phyloP scores from a whole-genome alignment of 495 filamentous ascomycete genomes.

The Geopyxis carbonaria region DNA sequence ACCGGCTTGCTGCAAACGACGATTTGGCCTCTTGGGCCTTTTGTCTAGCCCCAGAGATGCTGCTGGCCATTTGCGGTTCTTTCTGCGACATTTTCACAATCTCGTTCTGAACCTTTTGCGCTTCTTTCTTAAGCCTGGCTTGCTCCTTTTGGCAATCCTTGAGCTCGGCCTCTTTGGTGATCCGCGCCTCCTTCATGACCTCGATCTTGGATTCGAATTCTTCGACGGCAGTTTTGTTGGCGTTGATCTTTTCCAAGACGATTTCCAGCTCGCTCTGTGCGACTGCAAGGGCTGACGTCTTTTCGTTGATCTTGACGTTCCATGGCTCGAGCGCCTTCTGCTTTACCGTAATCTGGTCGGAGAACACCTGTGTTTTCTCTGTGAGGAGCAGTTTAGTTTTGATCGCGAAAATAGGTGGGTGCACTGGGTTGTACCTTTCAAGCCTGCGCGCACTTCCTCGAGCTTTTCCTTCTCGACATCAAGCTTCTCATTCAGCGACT shows the following conservation, averaged over 20 bases:
- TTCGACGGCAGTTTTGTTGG: slow-evolving; percentile 62
- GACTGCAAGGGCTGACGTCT: slow-evolving; percentile 81
- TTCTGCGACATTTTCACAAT: slow-evolving; percentile 51
- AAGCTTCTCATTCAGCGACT: slow-evolving; percentile 53
- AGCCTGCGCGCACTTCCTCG: slow-evolving; percentile 53
- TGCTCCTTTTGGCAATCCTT: slow-evolving; percentile 59
- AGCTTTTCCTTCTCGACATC: slow-evolving; percentile 68
- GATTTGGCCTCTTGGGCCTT: slow-evolving; percentile 90
- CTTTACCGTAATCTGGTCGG: slow-evolving; percentile 76
- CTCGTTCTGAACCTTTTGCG: slow-evolving; percentile 48
- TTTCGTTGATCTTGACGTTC: slow-evolving; percentile 92
- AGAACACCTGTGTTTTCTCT: slow-evolving; percentile 76
- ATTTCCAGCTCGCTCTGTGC: slow-evolving; percentile 89
- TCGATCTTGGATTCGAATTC: slow-evolving; percentile 68
- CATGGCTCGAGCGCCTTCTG: slow-evolving; percentile 92
- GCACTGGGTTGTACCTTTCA: slow-evolving; percentile 50
- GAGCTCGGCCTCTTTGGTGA: slow-evolving; percentile 54
- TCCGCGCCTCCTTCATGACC: slow-evolving; percentile 49
- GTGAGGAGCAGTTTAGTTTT: neutral
- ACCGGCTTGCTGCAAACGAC: slow-evolving; percentile 74
- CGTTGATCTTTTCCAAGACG: slow-evolving; percentile 68
- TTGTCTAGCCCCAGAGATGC: slow-evolving; percentile 73
- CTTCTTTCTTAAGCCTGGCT: slow-evolving; percentile 54
- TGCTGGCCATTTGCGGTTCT: slow-evolving; percentile 62
- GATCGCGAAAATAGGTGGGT: no score